Conservation (phyloP, 1,284 basidiomycete species). For the Ceratobasidium papillatum region DNA sequence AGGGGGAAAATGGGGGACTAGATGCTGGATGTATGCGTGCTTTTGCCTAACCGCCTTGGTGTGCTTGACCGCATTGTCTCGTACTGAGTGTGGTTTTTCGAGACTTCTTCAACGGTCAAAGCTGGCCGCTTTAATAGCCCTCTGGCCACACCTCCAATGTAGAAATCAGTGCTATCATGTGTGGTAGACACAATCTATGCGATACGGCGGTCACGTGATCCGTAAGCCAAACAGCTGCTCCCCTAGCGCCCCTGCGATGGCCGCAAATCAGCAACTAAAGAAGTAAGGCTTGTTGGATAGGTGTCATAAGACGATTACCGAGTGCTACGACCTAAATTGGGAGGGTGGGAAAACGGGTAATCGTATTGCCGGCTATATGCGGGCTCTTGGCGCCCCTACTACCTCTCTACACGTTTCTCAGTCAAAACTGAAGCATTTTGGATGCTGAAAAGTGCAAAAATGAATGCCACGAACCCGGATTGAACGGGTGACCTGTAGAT, state of each 20-base stretch:
- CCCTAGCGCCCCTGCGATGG: not conserved
- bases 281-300: not conserved
- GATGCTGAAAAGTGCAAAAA: not conserved
- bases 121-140: too few species aligned
- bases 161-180: too few species aligned
- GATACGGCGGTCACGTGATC: not conserved
- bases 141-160: too few species aligned
- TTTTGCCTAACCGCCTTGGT: not conserved
- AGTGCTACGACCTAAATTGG: not conserved
- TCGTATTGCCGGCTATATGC: not conserved
- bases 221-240: not conserved
- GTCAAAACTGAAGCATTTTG: not conserved
- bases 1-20: not conserved
- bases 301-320: not conserved
- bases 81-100: too few species aligned
- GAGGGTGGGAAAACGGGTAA: not conserved
- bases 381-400: not conserved
- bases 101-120: too few species aligned
- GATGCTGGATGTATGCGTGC: not conserved
- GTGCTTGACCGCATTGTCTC: too few species aligned
- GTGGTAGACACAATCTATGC: too few species aligned
- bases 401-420: not conserved
- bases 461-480: slow-evolving; percentile 22
- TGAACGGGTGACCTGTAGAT: slow-evolving; percentile 37
- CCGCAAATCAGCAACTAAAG: not conserved